Conservation (phyloP, 768 basidiomycete species). For the Suillus subaureus region DNA sequence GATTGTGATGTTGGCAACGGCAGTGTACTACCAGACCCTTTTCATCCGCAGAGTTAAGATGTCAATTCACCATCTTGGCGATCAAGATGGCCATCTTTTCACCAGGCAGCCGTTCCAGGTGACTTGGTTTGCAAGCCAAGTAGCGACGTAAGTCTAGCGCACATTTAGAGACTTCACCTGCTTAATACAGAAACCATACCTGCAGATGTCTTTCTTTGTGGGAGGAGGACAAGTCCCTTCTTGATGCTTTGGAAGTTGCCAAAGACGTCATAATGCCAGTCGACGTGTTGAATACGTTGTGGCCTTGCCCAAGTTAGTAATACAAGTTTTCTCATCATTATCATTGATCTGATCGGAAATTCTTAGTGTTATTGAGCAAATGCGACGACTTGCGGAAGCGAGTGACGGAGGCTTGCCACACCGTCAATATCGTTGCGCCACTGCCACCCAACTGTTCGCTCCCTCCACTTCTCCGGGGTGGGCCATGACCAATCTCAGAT, state of each 20-base stretch:
- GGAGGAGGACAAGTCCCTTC: constrained; percentile 59
- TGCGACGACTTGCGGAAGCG: constrained; percentile 52
- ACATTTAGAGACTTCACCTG: constrained; percentile 17
- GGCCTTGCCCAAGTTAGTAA: constrained; percentile 58
- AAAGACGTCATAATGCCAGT: constrained; percentile 64
- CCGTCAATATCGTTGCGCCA: constrained; percentile 44
- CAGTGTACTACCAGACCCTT: constrained; percentile 70
- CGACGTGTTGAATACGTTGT: constrained; percentile 68
- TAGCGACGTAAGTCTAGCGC: constrained; percentile 52
- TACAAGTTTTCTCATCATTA: no score
- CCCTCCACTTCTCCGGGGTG: constrained; percentile 35
- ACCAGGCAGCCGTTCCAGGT: constrained; percentile 71
- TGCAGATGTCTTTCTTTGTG: constrained; percentile 66
- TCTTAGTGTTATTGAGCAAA: constrained; percentile 48
- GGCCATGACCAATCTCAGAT: constrained; percentile 15
- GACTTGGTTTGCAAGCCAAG: constrained; percentile 71
- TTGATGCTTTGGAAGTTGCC: constrained; percentile 64
- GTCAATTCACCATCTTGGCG: constrained; percentile 54
- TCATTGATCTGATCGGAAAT: background rate
- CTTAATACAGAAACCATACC: constrained; percentile 4
- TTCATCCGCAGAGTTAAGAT: constrained; percentile 63
- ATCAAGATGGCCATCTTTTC: constrained; percentile 54
- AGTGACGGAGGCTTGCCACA: constrained; percentile 49
- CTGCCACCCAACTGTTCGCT: constrained; percentile 41
- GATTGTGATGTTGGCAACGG: constrained; percentile 8